Conservation (phyloP, 192 early-diverging fungal genomes). For the Linnemannia schmuckeri region DNA sequence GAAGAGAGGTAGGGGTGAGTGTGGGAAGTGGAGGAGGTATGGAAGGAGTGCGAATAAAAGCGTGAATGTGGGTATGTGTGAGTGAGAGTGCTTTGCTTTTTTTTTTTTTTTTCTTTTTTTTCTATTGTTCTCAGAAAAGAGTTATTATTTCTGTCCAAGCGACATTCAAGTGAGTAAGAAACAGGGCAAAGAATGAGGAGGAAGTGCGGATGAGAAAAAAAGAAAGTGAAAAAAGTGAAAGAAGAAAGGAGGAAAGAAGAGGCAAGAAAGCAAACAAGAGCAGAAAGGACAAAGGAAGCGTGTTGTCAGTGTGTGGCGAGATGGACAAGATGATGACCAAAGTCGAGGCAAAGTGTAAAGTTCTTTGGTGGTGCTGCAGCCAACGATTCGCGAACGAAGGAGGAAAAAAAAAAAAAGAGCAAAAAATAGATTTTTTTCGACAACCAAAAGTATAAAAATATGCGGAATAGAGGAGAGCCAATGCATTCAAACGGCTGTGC, state of each 20-base stretch:
- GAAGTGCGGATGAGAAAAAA: not conserved
- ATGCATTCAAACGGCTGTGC: not conserved
- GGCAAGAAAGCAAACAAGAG: not conserved
- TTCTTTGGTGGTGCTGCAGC: too few species aligned
- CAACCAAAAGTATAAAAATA: not conserved
- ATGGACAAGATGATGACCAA: not conserved
- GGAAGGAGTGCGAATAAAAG: not conserved
- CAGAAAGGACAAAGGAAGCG: not conserved
- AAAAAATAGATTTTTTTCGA: constrained; percentile 2
- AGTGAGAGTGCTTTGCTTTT: not conserved
- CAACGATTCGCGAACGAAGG: not conserved
- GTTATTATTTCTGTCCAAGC: not conserved
- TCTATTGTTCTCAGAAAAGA: not conserved
- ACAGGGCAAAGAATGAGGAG: not conserved
- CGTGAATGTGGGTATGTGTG: not conserved
- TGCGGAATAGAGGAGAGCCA: not conserved
- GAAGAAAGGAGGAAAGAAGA: not conserved
- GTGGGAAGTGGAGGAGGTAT: not conserved
- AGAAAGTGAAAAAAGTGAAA: not conserved
- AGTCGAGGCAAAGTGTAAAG: not conserved
- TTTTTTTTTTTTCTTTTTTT: not conserved
- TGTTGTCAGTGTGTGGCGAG: not conserved
- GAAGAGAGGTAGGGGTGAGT: too few species aligned
- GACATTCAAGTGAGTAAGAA: not conserved
- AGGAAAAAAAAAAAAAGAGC: not conserved